Base-by-base conservation (phyloP, 169 alveolate species). In the Cryptosporidium sp. region DNA sequence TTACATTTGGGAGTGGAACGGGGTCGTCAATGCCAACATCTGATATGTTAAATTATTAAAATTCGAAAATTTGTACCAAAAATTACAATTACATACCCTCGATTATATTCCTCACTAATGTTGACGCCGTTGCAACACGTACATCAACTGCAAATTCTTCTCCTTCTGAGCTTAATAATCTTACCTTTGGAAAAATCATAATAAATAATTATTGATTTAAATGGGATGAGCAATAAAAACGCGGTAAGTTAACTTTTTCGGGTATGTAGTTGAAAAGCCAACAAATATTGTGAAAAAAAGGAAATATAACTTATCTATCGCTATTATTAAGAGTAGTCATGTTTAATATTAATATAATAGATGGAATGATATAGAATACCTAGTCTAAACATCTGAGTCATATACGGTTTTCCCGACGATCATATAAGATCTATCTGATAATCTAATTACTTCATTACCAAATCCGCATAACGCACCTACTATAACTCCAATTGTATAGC, bases 1-100 rank as follows among this genome's bases (percentile, higher is more conserved):
- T 96, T n/a, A 97, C 97, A 85, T 95, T 97, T 33, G 97, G 98
- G 12, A 98, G 94, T 14, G 99, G 99, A 56, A 98, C 93, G 60
- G 97, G 98, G 69, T 96, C 98, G 69, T 95, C 97, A 44, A 93
- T 93, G 14, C 97, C 99, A 67, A 96, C 94, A 87, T 95, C 97
- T 92, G 71, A 51, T 39, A 21, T 56, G 10, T 56, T 21, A 67
- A 42, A 62, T 52, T 44, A n/a, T n/a, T 33, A 42, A 58, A 53
- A 14, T n/a, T 21, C 33, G 48, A 42, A 75, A 42, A 23, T n/a
- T 53, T 2, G 12, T 9, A 10, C 6, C 45, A 23, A 23, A 9
- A 51, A 29, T 42, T 37, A 56, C 48, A 29, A 23, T 33, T 29
- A 71, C 85, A 53, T 93, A 95, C 98, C 98, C 80, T 94, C 97